A percentile compares a stretch with the other conserved stretches of the same genome.
These are phyloP conservation scores for Aspergillus fumigatus DNA, from an alignment of 2,329 filamentous ascomycete species.

Conservation along the genomic window DNA sequence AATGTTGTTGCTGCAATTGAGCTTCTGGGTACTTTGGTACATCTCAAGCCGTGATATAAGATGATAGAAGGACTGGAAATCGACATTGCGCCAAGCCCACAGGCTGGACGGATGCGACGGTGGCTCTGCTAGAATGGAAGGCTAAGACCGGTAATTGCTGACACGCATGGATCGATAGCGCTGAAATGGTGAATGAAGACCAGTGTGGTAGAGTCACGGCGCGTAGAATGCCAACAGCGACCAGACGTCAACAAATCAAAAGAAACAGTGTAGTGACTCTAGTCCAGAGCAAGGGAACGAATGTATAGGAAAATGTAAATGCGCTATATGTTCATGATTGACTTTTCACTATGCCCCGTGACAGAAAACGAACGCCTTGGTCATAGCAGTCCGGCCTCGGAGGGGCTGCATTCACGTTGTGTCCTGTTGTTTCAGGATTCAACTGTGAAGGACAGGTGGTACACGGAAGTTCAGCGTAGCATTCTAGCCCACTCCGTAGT, in stretches of 20 bases:
- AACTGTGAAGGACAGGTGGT: slow-evolving; percentile 16
- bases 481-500: background rate
- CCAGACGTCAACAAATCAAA: background rate
- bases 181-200: background rate
- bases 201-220: background rate
- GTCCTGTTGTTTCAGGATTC: slow-evolving; percentile 16
- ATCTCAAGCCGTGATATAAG: slow-evolving; percentile 20
- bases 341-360: background rate
- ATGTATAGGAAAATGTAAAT: background rate
- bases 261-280: background rate
- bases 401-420: slow-evolving; percentile 9
- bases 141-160: background rate
- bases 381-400: slow-evolving; percentile 14
- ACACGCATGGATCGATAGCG: background rate
- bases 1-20: slow-evolving; percentile 1
- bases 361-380: slow-evolving; percentile 1
- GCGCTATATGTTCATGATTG: background rate
- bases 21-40: slow-evolving; percentile 19
- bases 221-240: background rate
- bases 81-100: slow-evolving; percentile 22
- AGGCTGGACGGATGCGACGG: slow-evolving; percentile 7
- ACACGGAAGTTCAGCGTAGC: background rate
- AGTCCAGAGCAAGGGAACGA: background rate
- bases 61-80: slow-evolving; percentile 22
- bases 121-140: slow-evolving; percentile 1